Base-by-base conservation (phyloP, 306 rosid species). In the Hippophae gyantsensis region DNA sequence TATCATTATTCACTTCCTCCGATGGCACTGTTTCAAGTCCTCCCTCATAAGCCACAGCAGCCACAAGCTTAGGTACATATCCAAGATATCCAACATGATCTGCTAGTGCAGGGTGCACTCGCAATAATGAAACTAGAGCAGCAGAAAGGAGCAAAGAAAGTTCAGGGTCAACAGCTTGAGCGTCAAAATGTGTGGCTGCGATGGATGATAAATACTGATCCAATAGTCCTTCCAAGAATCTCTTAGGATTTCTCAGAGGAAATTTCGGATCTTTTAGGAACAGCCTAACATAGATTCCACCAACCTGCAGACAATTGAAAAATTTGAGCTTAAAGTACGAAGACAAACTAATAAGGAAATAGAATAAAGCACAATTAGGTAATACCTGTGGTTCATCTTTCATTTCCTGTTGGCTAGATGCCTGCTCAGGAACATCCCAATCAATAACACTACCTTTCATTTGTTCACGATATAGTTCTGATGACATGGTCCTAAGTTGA, bases 51-150 rank as follows among this genome's bases (percentile, higher is more conserved):
- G 97, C 99, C 69, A 88, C 99, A 60, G 99, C 99, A 49, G 94
- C 86, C 68, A 92, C 95, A 72, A 92, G 86, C 74, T 92, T 93
- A 65, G 99, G 99, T 54, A 92, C 96, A 71, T 92, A 92, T 63
- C 99, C 99, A 79, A 92, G 99, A 79, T 85, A 92, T 61, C 99
- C 99, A 66, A 92, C 99, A 75, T 92, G 96, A 84, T 92, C 96
- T 18, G 96, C 96, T 62, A 92, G 82, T 43, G 96, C 93, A 54
- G 99, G 99, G 72, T 92, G 99, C 75, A 92, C 99, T 52, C 99
- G 96, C 58, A 92, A 60, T 55, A 92, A 78, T 32, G 96, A 87
- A 80, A 92, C 99, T 74, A 92, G 74, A 51, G 99, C 96, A 71
- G 99, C 99, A 5, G 99, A 92, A 32, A 92, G 85, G 43, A 92